Evolutionary conservation across 768 basidiomycete genomes (phyloP).

Genomic region (Rhizopogon vesiculosus): DNA sequence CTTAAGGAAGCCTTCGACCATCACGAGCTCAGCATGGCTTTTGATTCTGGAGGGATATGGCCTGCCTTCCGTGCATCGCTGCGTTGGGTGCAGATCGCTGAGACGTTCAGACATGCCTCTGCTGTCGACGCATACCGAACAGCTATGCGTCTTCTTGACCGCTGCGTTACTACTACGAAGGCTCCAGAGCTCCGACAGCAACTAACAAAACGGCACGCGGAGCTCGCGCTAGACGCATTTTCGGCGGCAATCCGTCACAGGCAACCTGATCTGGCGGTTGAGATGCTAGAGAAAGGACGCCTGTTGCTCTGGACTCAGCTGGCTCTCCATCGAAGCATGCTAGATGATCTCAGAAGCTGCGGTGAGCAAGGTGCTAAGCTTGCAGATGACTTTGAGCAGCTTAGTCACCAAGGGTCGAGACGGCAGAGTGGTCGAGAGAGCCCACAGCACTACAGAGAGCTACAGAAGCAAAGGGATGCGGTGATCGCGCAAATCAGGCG

Average conservation of each 20-base stretch:
- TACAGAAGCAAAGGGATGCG: conserved; percentile 20
- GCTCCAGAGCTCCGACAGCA: conserved; percentile 10
- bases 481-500: conserved; percentile 21
- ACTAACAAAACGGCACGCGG: conserved; percentile 8
- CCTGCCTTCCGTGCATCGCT: conserved; percentile 12
- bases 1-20: conserved; percentile 19
- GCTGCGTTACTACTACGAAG: conserved; percentile 13
- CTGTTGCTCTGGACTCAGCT: conserved; percentile 20
- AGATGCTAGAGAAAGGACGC: conserved; percentile 30
- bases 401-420: conserved; percentile 8
- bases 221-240: conserved; percentile 20
- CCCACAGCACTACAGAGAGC: conserved; percentile 12
- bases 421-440: conserved; percentile 1
- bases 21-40: conserved; percentile 12
- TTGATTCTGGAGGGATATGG: conserved; percentile 14
- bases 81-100: conserved; percentile 17
- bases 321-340: conserved; percentile 17
- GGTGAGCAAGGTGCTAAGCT: conserved; percentile 6
- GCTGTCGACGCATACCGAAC: conserved; percentile 12
- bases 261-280: conserved; percentile 22
- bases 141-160: conserved; percentile 13
- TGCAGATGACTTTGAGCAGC: conserved; percentile 14
- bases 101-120: conserved; percentile 14
- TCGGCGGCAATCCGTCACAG: conserved; percentile 18
- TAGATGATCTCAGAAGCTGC: conserved; percentile 17